Conservation (phyloP, 2,329 filamentous ascomycete species). For the Botrytis sinoallii region DNA sequence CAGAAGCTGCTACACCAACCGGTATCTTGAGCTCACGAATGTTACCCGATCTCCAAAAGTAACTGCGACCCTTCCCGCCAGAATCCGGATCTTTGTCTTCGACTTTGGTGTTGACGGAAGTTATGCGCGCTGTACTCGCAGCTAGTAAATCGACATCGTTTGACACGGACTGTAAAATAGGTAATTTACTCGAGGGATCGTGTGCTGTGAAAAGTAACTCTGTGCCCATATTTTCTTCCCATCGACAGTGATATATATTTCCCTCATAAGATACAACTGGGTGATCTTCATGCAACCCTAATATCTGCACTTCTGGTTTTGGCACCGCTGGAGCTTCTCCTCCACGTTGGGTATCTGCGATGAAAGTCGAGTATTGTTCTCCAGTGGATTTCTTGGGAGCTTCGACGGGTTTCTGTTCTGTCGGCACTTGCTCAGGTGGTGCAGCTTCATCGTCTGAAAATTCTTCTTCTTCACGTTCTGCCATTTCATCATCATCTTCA, state of each 20-base stretch:
- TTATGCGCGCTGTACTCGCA: slow-evolving; percentile 66
- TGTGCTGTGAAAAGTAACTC: slow-evolving; percentile 69
- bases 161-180: slow-evolving; percentile 49
- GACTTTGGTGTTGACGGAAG: slow-evolving; percentile 49
- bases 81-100: slow-evolving; percentile 14
- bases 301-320: slow-evolving; percentile 62
- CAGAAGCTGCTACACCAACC: slow-evolving; percentile 33
- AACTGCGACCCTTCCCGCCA: neutral
- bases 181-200: slow-evolving; percentile 42
- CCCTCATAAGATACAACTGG: slow-evolving; percentile 80
- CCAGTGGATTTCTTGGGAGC: neutral
- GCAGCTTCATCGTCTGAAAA: slow-evolving; percentile 33
- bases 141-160: slow-evolving; percentile 68
- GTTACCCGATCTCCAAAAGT: slow-evolving; percentile 14
- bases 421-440: slow-evolving; percentile 27
- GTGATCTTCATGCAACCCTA: slow-evolving; percentile 74
- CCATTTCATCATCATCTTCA: slow-evolving; percentile 22
- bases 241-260: slow-evolving; percentile 73
- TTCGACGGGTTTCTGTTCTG: slow-evolving; percentile 7
- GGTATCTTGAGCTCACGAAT: slow-evolving; percentile 20
- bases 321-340: slow-evolving; percentile 6
- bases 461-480: slow-evolving; percentile 25
- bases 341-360: slow-evolving; percentile 22
- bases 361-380: neutral
- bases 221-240: slow-evolving; percentile 81